Evolutionary conservation across 2,329 filamentous ascomycete species (phyloP), one percentile per base, ranked within the genome.

Genomic region (Onygena corvina): DNA sequence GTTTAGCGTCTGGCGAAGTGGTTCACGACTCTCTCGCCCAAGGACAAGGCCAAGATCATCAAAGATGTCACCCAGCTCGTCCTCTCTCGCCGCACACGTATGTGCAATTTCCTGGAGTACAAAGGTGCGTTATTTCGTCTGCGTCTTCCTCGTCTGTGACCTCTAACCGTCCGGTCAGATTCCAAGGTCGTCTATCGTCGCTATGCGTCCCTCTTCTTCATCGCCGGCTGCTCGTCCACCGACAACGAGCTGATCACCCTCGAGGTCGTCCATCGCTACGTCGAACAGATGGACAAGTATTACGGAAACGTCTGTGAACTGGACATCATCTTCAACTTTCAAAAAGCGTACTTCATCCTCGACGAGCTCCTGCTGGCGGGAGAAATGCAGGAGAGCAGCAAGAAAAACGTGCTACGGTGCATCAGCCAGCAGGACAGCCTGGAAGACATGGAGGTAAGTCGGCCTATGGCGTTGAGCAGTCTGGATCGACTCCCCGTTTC

Each of bases 241-340:
- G 92, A 98, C 70, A 98, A 98, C 70, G 92, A 98, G 67, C 75
- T 98, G 64, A 95, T 96, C 67, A 94, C 87, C 20, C 86, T 98
- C 64, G 92, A 98, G 69, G 88, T 98, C 64, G 93, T 98, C 61
- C 92, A 98, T 69, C 87, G 92, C 70, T 98, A 98, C 67, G 92
- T 98, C 64, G 92, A 98, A 70, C 92, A 98, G 72, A 98, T 98
- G 92, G 92, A 98, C 76, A 98, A 98, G 69, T 98, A 98, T 74
- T 98, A 96, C 69, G 92, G 92, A 68, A 98, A 98, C 68, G 92
- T 98, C 52, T 98, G 92, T 81, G 92, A 98, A 73, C 79, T 98
- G 56, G 89, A 96, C 68, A 95, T 96, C 70, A 98, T 98, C 68
- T 98, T 98, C 79, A 96, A 94, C 67, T 98, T 98, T 68, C 94